These are phyloP conservation scores for Flaveria brownii DNA, from an alignment of 129 eudicot species.

Conservation along the genomic window DNA sequence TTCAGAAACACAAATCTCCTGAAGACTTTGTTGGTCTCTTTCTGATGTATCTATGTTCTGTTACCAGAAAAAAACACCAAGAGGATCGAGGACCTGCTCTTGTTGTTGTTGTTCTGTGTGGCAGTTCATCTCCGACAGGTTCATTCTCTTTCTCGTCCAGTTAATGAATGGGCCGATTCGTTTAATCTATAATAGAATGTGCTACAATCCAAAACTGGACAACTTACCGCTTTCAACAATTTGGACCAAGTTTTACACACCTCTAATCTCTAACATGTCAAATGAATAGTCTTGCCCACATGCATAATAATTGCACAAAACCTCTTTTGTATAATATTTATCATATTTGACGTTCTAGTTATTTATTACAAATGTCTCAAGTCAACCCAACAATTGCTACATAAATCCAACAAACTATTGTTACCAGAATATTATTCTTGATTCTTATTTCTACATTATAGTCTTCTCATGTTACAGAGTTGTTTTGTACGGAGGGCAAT, in stretches of 20 bases:
- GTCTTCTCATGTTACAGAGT: slow-evolving; percentile 38
- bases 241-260: not conserved
- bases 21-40: not conserved
- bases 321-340: not conserved
- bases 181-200: not conserved
- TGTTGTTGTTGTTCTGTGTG: slow-evolving; percentile 27
- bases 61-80: slow-evolving; percentile 24
- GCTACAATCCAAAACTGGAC: not conserved
- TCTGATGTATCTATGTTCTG: not conserved
- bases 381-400: not conserved
- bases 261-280: not conserved
- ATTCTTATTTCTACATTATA: slow-evolving; percentile 32
- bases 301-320: not conserved
- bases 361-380: not conserved
- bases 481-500: slow-evolving; percentile 41
- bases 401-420: not conserved
- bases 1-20: not conserved
- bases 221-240: not conserved
- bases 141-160: slow-evolving; percentile 5
- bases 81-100: not conserved
- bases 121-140: slow-evolving; percentile 32
- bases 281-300: not conserved
- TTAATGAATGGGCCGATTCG: not conserved
- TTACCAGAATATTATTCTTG: slow-evolving; percentile 1
- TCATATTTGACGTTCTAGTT: not conserved